A percentile compares a stretch with the other conserved stretches of the same genome.
phyloP scores from a whole-genome alignment of 148 eudicot species.

The Simmondsia chinensis region DNA sequence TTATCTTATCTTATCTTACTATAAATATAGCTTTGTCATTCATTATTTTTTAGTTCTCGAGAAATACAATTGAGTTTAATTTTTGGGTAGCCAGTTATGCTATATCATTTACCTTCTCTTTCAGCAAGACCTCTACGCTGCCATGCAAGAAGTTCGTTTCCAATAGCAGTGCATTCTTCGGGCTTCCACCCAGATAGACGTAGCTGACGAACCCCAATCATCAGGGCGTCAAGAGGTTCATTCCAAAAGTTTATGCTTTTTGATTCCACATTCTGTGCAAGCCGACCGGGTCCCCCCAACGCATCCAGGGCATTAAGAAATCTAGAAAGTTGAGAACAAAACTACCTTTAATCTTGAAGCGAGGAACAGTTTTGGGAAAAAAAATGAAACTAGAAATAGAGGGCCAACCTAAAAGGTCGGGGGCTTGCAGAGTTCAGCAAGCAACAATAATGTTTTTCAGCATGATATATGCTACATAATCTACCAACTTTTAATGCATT shows the following conservation, averaged over 20 bases:
- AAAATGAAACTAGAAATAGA: too few species aligned
- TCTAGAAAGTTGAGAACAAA: conserved; percentile 24
- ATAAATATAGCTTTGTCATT: too few species aligned
- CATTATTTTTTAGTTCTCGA: too few species aligned
- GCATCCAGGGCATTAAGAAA: conserved; percentile 76
- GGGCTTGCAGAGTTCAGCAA: too few species aligned
- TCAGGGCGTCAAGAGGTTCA: conserved; percentile 57
- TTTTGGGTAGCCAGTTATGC: too few species aligned
- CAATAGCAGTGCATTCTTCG: conserved; percentile 64
- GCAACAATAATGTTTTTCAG: too few species aligned
- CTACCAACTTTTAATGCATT: too few species aligned
- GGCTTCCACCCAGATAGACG: conserved; percentile 84
- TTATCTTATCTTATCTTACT: too few species aligned
- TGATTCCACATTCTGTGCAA: conserved; percentile 41
- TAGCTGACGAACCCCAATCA: conserved; percentile 61
- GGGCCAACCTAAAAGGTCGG: too few species aligned
- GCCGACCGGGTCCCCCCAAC: conserved; percentile 74
- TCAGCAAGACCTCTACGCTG: conserved; percentile 58
- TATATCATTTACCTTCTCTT: conserved; percentile 80
- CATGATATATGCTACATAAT: too few species aligned
- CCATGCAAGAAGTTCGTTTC: conserved; percentile 79
- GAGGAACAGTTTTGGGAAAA: too few species aligned
- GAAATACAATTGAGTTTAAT: too few species aligned
- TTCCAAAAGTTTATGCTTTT: conserved; percentile 56
- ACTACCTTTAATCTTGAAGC: neutral